Evolutionary conservation across 176 grass and related monocot genomes (phyloP).

Genomic region (Tillandsia fasciculata): DNA sequence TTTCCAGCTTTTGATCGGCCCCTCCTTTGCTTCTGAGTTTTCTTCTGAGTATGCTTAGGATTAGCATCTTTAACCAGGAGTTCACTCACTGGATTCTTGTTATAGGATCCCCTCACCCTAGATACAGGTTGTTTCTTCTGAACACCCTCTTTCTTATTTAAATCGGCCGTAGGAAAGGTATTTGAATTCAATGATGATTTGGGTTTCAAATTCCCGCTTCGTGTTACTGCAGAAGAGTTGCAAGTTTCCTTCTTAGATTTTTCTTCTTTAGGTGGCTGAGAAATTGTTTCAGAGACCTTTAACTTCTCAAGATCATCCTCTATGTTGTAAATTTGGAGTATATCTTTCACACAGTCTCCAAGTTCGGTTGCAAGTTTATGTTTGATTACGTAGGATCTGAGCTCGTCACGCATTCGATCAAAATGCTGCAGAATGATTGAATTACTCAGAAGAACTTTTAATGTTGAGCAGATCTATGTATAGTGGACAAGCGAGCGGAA

Average conservation of each 20-base stretch:
- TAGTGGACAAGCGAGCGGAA: neutral
- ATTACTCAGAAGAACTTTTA: neutral
- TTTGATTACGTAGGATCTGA: slow-evolving; percentile 55
- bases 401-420: slow-evolving; percentile 80
- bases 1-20: slow-evolving; percentile 21
- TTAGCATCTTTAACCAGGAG: slow-evolving; percentile 23
- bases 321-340: slow-evolving; percentile 68
- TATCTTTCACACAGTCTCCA: slow-evolving; percentile 43
- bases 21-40: slow-evolving; percentile 23
- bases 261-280: slow-evolving; percentile 23
- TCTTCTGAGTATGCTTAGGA: slow-evolving; percentile 25
- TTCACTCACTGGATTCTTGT: slow-evolving; percentile 19
- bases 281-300: slow-evolving; percentile 34
- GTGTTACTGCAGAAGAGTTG: slow-evolving; percentile 10
- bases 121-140: slow-evolving; percentile 37
- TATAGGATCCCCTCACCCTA: slow-evolving; percentile 41
- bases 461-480: neutral
- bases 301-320: slow-evolving; percentile 63
- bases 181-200: slow-evolving; percentile 63
- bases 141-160: slow-evolving; percentile 33
- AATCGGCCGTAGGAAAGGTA: slow-evolving; percentile 15
- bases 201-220: slow-evolving; percentile 52
- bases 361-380: slow-evolving; percentile 51
- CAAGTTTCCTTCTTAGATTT: slow-evolving; percentile 39
- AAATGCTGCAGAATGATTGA: slow-evolving; percentile 37